Conservation (phyloP, 768 basidiomycete genomes). For the Lepiota venenata region DNA sequence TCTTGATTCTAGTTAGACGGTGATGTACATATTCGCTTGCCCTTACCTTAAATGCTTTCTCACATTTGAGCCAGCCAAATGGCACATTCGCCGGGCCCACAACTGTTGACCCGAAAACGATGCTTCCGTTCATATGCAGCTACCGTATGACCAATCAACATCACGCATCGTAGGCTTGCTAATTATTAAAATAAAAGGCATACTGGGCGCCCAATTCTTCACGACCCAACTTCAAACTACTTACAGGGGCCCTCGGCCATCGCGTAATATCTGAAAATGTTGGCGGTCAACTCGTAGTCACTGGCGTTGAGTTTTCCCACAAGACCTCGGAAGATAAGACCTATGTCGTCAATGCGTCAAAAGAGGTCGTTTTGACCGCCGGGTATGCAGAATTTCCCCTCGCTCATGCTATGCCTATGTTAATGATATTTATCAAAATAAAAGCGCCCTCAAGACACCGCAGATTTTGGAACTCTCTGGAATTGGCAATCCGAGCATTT, state of each 20-base stretch:
- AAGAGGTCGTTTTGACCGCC: conserved; percentile 14
- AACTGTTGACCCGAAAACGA: not conserved
- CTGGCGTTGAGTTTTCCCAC: conserved; percentile 8
- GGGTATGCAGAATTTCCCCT: conserved; percentile 6
- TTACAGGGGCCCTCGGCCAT: conserved; percentile 5
- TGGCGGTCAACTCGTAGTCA: conserved; percentile 8
- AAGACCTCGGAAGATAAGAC: not conserved
- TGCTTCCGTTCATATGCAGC: conserved; percentile 16
- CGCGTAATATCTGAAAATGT: conserved; percentile 9
- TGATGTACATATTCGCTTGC: too few species aligned
- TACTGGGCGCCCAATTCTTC: conserved; percentile 10
- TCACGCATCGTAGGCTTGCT: not conserved
- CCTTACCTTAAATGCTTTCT: too few species aligned
- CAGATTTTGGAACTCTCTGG: conserved; percentile 12
- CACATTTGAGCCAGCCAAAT: not conserved
- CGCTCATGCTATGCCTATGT: not conserved
- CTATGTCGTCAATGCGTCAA: conserved; percentile 1
- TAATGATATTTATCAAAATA: not conserved
- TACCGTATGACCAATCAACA: not conserved
- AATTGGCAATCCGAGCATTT: conserved; percentile 11
- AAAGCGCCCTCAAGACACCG: conserved; percentile 14
- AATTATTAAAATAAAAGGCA: conserved; percentile 19
- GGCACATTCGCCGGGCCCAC: not conserved
- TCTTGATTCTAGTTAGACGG: too few species aligned
- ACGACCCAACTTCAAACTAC: conserved; percentile 16